Evolutionary conservation across 108 stramenopile species (phyloP).

Genomic region (Fragilariopsis cylindrus): DNA sequence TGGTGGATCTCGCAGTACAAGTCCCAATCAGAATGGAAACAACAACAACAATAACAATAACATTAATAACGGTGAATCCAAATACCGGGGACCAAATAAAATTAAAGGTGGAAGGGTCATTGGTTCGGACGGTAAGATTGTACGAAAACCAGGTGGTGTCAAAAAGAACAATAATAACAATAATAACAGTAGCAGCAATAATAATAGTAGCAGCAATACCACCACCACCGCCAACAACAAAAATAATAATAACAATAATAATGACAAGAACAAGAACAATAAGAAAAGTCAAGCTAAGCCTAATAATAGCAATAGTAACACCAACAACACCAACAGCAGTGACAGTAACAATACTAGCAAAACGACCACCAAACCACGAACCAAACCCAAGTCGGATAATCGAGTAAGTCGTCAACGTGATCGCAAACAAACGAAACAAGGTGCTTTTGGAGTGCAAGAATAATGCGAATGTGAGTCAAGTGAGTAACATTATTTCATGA

Average conservation of each 20-base stretch:
- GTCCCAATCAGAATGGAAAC: constrained; percentile 4
- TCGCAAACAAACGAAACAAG: constrained; percentile 36
- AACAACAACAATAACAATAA: constrained; percentile 17
- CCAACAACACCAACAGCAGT: constrained; percentile 4
- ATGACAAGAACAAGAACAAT: neutral
- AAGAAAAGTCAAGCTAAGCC: neutral
- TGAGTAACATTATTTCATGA: too few relatives aligned
- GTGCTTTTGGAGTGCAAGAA: constrained; percentile 31
- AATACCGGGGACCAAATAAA: constrained; percentile 83
- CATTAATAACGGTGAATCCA: constrained; percentile 11
- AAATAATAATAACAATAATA: constrained; percentile 7
- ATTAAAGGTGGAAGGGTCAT: constrained; percentile 78
- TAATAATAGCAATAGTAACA: constrained; percentile 5
- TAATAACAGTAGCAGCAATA: constrained; percentile 12
- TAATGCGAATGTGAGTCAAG: neutral
- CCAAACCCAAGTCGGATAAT: constrained; percentile 43
- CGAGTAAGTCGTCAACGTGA: constrained; percentile 39
- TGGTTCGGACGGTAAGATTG: constrained; percentile 75
- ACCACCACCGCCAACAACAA: neutral
- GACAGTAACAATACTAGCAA: neutral
- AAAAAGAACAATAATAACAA: constrained; percentile 45
- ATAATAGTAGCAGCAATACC: too few relatives aligned
- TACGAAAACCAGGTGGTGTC: constrained; percentile 38
- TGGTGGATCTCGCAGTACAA: constrained; percentile 13
- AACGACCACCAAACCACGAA: constrained; percentile 21